Base-by-base conservation (phyloP, 257 asterid species). In the Plantago major region DNA sequence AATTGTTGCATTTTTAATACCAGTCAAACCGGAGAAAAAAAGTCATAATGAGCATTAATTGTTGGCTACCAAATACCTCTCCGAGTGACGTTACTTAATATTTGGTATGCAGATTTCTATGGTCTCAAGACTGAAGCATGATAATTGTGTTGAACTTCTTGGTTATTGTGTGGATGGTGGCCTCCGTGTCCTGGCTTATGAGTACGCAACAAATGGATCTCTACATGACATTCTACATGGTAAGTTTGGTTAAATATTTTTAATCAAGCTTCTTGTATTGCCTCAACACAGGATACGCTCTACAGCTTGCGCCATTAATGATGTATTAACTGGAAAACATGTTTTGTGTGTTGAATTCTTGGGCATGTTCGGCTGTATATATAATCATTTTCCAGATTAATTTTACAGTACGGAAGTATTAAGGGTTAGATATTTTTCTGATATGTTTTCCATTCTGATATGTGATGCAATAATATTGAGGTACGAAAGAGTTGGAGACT, bases 161-260 rank as follows among this genome's bases (percentile, higher is more conserved):
- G 87, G 94, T 38, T 85, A 80, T 58, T 78, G 77, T 72, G 75
- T 68, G 61, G 87, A 74, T 53, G 79, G 80, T 53, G 76, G 78
- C 42, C 67, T 62, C 11, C 84, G 76, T 42, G 63, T 78, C 46
- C 64, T 82, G 62, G 90, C 82, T 14, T 83, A 78, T 58, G 94
- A 82, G 71, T 81, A 63, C 71, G 85, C 89, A 15, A 62, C 80
- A 26, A 71, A 69, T 67, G 85, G 89, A 49, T 85, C 94, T 47
- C 76, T 85, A 61, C 80, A 82, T 42, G 85, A 82, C 72, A 78
- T 82, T 70, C 85, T 82, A 47, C 90, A 76, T 43, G 94, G 89
- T 76, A 63, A 44, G 71, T 66, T 63, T 11, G 7, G 30, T 16
- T 56, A 11, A 22, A 40, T 48, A 42, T 16, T 10, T 17, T 0